Base-by-base conservation (phyloP, 2,329 filamentous ascomycete species). In the Ascochyta koolunga region DNA sequence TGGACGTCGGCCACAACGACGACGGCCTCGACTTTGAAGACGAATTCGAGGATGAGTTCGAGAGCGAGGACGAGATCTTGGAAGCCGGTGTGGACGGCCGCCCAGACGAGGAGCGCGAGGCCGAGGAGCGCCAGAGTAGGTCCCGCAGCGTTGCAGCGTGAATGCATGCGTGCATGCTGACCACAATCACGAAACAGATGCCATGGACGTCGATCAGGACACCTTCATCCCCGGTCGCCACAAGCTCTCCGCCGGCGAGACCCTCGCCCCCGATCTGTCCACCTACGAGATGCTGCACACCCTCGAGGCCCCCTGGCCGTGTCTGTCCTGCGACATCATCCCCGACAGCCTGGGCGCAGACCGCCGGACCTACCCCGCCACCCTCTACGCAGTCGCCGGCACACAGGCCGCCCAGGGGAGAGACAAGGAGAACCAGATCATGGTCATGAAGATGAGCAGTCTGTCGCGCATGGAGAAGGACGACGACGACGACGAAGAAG, bases 241-340 rank as follows among this genome's bases (percentile, higher is more conserved):
- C 75, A 93, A 95, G 79, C 84, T 98, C 60, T 91, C 91, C 61
- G 88, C 91, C 11, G 93, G 92, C 66, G 92, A 98, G 80, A 93
- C 91, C 5, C 84, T 99, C 51, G 87, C 92, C 3, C 93, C 95
- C 13, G 95, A 99, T 77, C 83, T 90, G 54, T 91, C 90, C n/a
- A 93, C 93, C 5, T 99, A 99, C 80, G 89, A 97, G 74, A 96
- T 99, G 92, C 86, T 99, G 55, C 95, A 99, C 81, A 91, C 87
- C 58, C 84, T 99, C 60, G 95, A 89, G 76, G 93, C 93, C 7
- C 92, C 92, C 1, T 99, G 95, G 95, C 95, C 95, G 3, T 99
- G 95, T 74, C 84, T 99, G 15, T 98, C 93, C 2, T 96, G 97
- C 77, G 95, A 98, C 73, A 89, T 99, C 56, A 78, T 99, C 59